A percentile compares a stretch with the other conserved stretches of the same genome.
phyloP scores from a whole-genome alignment of 345 rosid species.

The Rhizophora apiculata region DNA sequence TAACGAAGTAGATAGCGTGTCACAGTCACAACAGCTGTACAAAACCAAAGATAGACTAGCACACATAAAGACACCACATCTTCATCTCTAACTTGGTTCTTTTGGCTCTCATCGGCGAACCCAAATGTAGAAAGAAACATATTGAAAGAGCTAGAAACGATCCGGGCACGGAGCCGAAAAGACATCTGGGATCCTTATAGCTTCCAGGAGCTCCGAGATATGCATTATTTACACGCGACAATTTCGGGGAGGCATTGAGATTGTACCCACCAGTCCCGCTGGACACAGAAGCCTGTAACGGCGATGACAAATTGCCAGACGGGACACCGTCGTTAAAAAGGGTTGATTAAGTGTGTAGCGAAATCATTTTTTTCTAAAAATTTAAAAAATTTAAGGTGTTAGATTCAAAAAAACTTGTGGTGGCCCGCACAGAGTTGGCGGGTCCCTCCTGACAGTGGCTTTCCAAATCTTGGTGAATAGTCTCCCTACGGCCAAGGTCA shows the following conservation, averaged over 20 bases:
- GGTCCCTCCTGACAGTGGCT: slow-evolving; percentile 93
- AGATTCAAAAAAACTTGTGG: not conserved
- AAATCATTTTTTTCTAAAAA: too few relatives aligned
- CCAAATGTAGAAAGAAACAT: too few relatives aligned
- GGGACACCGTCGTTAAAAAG: slow-evolving; percentile 9
- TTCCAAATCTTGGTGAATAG: slow-evolving; percentile 90
- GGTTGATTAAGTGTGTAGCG: not conserved
- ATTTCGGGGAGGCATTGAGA: slow-evolving; percentile 18
- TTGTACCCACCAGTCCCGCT: slow-evolving; percentile 18
- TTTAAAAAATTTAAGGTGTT: too few relatives aligned
- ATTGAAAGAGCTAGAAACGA: slow-evolving; percentile 15
- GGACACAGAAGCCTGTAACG: slow-evolving; percentile 1
- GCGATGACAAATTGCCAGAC: slow-evolving; percentile 23
- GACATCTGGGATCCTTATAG: not conserved
- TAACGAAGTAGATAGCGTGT: too few relatives aligned
- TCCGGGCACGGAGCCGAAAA: not conserved
- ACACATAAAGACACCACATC: too few relatives aligned
- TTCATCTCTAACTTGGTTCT: too few relatives aligned
- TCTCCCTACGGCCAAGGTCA: slow-evolving; percentile 80
- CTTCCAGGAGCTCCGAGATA: slow-evolving; percentile 14
- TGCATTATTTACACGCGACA: slow-evolving; percentile 14
- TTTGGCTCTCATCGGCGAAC: too few relatives aligned
- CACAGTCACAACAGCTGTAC: too few relatives aligned
- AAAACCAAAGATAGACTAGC: too few relatives aligned
- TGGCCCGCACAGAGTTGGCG: slow-evolving; percentile 50